Evolutionary conservation across 352 stramenopile genomes (phyloP).

Genomic region (Phytophthora cactorum): DNA sequence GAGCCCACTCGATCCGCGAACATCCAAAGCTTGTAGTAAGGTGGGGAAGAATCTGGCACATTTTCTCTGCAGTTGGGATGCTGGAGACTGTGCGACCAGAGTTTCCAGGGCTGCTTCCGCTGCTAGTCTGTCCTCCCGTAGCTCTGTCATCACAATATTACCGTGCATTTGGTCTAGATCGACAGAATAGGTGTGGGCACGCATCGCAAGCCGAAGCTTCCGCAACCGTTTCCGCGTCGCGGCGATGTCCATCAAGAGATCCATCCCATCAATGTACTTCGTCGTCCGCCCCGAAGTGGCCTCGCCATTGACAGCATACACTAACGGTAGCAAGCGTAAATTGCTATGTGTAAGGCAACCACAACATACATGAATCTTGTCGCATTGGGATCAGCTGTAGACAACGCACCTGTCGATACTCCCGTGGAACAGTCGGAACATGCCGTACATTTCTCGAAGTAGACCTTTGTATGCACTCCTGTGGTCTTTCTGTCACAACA

Average conservation of each 20-base stretch:
- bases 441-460: slow-evolving; percentile 52
- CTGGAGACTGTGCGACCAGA: slow-evolving; percentile 45
- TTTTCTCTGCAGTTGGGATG: slow-evolving; percentile 30
- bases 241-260: slow-evolving; percentile 50
- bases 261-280: slow-evolving; percentile 54
- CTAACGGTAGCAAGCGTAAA: slow-evolving; percentile 27
- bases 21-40: slow-evolving; percentile 47
- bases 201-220: slow-evolving; percentile 48
- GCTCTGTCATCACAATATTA: slow-evolving; percentile 6
- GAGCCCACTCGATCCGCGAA: slow-evolving; percentile 38
- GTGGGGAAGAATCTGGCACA: slow-evolving; percentile 51
- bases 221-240: slow-evolving; percentile 45
- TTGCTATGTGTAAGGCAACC: slow-evolving; percentile 22
- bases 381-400: background rate
- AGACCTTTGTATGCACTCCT: slow-evolving; percentile 42
- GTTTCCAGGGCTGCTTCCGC: slow-evolving; percentile 34
- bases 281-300: background rate
- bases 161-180: slow-evolving; percentile 8
- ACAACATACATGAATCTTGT: background rate
- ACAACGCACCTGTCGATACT: slow-evolving; percentile 46
- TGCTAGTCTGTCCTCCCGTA: slow-evolving; percentile 18
- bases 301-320: background rate
- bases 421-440: slow-evolving; percentile 63
- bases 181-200: slow-evolving; percentile 7
- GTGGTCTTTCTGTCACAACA: slow-evolving; percentile 41